Evolutionary conservation across 768 basidiomycete genomes (phyloP).

Genomic region (Peribolospora kevripleyi): DNA sequence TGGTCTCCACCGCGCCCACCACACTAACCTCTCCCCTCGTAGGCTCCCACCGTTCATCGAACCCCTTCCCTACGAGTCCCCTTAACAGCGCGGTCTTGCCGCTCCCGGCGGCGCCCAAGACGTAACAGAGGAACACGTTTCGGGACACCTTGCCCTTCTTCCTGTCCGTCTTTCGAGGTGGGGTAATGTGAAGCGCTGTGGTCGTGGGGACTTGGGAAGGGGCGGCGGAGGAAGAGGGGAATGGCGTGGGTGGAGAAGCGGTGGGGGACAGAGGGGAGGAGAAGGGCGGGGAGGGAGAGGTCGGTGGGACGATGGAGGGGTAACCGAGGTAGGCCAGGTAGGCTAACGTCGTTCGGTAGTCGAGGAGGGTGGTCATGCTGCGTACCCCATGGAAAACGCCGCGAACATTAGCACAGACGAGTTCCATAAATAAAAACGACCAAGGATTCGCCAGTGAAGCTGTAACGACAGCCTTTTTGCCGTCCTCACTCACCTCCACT

Average conservation of each 20-base stretch:
- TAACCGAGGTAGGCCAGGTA: conserved; percentile 93
- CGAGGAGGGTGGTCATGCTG: conserved; percentile 93
- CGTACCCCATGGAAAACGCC: neutral
- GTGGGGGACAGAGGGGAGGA: neutral
- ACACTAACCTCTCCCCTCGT: conserved; percentile 75
- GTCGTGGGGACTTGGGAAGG: conserved; percentile 26
- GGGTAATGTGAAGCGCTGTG: conserved; percentile 57
- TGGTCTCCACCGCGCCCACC: conserved; percentile 83
- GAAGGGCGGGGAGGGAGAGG: conserved; percentile 6
- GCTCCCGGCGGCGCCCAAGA: conserved; percentile 83
- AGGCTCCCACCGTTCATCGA: conserved; percentile 47
- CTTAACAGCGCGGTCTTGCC: conserved; percentile 76
- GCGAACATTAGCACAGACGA: too few relatives aligned
- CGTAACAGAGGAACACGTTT: conserved; percentile 79
- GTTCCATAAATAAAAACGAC: too few relatives aligned
- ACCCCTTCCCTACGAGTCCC: conserved; percentile 64
- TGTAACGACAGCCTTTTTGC: too few relatives aligned
- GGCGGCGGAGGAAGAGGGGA: conserved; percentile 11
- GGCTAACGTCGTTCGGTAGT: conserved; percentile 68
- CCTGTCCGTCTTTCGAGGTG: conserved; percentile 58
- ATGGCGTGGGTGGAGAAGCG: neutral
- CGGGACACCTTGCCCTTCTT: conserved; percentile 66
- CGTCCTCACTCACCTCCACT: conserved; percentile 54
- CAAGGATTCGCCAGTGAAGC: too few relatives aligned
- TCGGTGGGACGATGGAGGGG: conserved; percentile 28